Conservation (phyloP, 2,329 filamentous ascomycete genomes). For the Conoideocrella luteorostrata region DNA sequence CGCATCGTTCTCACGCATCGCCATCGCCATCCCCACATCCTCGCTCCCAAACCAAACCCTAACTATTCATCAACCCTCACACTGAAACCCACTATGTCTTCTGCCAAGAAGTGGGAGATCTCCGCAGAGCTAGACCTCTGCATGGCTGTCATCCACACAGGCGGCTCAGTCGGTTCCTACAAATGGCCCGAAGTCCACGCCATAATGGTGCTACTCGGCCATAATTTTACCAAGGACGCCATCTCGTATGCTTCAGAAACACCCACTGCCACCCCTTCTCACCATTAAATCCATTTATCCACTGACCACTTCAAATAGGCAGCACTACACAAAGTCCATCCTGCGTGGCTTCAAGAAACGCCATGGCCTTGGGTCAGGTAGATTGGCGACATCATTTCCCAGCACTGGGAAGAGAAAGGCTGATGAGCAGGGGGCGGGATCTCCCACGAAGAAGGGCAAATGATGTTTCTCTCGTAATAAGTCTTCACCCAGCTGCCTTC, state of each 20-base stretch:
- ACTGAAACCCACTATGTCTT: slow-evolving; percentile 20
- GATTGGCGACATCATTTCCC: slow-evolving; percentile 7
- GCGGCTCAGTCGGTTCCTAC: slow-evolving; percentile 17
- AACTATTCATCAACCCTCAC: no score
- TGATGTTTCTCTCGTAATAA: no score
- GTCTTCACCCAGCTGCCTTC: no score
- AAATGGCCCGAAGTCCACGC: slow-evolving; percentile 27
- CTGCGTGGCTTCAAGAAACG: slow-evolving; percentile 28
- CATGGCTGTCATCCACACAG: slow-evolving; percentile 25
- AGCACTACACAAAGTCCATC: slow-evolving; percentile 33
- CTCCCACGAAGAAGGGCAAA: slow-evolving; percentile 3
- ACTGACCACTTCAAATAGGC: slow-evolving; percentile 18
- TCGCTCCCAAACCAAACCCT: no score
- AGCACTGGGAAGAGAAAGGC: slow-evolving; percentile 10
- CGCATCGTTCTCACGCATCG: no score
- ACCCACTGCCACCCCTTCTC: no score
- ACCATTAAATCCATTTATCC: not conserved
- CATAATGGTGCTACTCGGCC: slow-evolving; percentile 26
- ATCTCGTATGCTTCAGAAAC: slow-evolving; percentile 31
- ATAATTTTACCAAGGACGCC: slow-evolving; percentile 31
- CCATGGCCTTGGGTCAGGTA: slow-evolving; percentile 12
- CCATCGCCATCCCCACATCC: no score
- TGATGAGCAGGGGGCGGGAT: not conserved
- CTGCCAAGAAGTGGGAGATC: slow-evolving; percentile 31
- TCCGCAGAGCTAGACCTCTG: slow-evolving; percentile 32